These are phyloP conservation scores for Tetrahymena borealis DNA, from an alignment of 73 alveolate genomes.

Conservation along the genomic window DNA sequence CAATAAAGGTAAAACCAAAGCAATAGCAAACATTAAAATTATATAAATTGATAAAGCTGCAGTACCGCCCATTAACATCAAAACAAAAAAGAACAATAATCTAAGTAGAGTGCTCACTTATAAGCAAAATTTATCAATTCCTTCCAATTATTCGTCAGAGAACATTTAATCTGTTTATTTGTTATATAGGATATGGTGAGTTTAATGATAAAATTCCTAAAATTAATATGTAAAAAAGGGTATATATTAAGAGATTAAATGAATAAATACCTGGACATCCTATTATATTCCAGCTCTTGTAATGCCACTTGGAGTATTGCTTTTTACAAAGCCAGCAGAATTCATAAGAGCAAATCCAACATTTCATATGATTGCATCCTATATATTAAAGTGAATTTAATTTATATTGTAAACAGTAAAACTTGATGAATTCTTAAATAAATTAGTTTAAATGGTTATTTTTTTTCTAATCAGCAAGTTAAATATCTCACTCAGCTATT, in stretches of 20 bases:
- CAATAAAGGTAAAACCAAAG: not conserved
- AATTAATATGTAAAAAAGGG: not conserved
- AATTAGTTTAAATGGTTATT: not conserved
- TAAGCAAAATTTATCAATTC: not conserved
- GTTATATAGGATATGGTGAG: too few relatives aligned
- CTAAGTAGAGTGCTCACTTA: not conserved
- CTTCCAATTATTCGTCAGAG: not conserved
- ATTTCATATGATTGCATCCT: constrained; percentile 95
- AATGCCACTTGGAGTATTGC: constrained; percentile 48
- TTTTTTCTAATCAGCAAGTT: not conserved
- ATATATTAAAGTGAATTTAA: not conserved
- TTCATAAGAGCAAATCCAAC: constrained; percentile 71
- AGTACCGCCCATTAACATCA: not conserved
- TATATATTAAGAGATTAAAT: too few relatives aligned
- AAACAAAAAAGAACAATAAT: not conserved
- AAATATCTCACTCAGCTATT: too few relatives aligned
- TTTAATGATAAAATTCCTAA: too few relatives aligned
- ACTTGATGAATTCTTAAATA: not conserved
- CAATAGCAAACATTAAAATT: not conserved
- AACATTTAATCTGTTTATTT: not conserved
- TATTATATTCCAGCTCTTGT: constrained; percentile 42
- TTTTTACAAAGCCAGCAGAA: constrained; percentile 91
- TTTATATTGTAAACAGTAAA: not conserved
- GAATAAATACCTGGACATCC: constrained; percentile 58
- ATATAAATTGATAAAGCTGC: not conserved